Percentiles rank a stretch among this genome's conserved stretches.
Evolutionary conservation across 1,139 yeast species (phyloP).

Genomic region (Sugiyamaella xylanicola): DNA sequence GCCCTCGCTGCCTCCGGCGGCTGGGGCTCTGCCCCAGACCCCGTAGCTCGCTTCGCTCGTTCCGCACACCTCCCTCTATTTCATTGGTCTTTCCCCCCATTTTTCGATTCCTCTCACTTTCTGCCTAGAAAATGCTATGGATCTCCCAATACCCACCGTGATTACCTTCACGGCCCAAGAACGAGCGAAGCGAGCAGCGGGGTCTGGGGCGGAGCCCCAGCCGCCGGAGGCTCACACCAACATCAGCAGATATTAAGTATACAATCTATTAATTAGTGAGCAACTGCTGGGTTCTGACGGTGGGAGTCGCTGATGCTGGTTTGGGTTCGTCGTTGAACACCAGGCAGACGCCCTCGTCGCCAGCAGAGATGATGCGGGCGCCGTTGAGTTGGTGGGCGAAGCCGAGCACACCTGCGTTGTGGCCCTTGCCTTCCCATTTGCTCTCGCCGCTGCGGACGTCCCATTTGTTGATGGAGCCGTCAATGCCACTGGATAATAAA

Average conservation of each 20-base stretch:
- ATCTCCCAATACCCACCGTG: no score
- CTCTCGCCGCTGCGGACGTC: constrained; percentile 84
- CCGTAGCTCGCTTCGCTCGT: no score
- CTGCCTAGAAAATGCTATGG: no score
- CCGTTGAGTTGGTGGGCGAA: constrained; percentile 69
- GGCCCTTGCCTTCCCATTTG: constrained; percentile 81
- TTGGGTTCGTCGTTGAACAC: constrained; percentile 51
- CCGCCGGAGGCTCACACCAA: constrained; percentile 14
- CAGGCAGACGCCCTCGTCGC: constrained; percentile 93
- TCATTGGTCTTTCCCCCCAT: no score
- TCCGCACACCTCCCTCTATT: no score
- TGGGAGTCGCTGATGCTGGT: not conserved
- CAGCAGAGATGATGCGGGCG: constrained; percentile 82
- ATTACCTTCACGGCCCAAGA: no score
- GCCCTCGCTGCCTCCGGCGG: no score
- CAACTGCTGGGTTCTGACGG: constrained; percentile 12
- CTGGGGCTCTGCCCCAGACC: no score
- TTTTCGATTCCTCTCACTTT: no score
- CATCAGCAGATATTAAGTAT: not conserved
- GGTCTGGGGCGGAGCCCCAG: constrained; percentile 16
- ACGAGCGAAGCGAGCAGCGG: not conserved
- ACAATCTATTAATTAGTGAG: constrained; percentile 5
- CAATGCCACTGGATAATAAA: constrained; percentile 74
- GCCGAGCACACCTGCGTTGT: constrained; percentile 90
- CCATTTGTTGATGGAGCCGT: constrained; percentile 84